Percentiles rank a stretch among this genome's conserved stretches.
phyloP scores from a whole-genome alignment of 2,329 filamentous ascomycete species.

The Clarireedia hainanense region DNA sequence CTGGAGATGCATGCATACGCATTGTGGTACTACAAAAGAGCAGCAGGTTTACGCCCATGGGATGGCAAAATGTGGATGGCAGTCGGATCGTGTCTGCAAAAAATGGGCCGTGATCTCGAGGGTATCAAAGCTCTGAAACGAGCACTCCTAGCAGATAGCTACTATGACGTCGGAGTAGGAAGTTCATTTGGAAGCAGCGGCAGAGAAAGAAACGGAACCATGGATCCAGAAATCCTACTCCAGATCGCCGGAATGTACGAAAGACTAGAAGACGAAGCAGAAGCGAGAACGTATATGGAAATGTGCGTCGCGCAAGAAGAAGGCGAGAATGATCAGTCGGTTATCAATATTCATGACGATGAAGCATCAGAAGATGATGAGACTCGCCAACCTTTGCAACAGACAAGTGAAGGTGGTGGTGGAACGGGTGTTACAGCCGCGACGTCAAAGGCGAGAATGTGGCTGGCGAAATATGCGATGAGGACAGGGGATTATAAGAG shows the following conservation, averaged over 20 bases:
- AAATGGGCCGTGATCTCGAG: conserved; percentile 79
- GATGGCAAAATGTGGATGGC: conserved; percentile 99
- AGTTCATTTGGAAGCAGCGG: conserved; percentile 34
- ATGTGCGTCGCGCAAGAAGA: conserved; percentile 89
- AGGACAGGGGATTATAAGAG: conserved; percentile 64
- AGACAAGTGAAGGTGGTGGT: conserved; percentile 31
- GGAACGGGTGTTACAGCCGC: conserved; percentile 83
- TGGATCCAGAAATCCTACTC: conserved; percentile 85
- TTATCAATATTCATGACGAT: conserved; percentile 47
- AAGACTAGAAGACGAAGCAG: conserved; percentile 64
- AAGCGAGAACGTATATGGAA: conserved; percentile 92
- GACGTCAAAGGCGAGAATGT: conserved; percentile 87
- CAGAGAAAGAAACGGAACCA: conserved; percentile 42
- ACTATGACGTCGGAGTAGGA: conserved; percentile 61
- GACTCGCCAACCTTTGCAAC: conserved; percentile 14
- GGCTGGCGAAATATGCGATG: conserved; percentile 81
- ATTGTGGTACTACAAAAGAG: conserved; percentile 95
- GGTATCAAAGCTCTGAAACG: conserved; percentile 94
- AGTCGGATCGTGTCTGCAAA: conserved; percentile 83
- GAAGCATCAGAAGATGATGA: conserved; percentile 41
- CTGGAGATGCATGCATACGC: conserved; percentile 98
- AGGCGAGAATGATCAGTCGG: conserved; percentile 41
- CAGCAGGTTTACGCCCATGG: conserved; percentile 85
- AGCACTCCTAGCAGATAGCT: conserved; percentile 78
- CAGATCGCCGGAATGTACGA: conserved; percentile 90